A percentile compares a stretch with the other conserved stretches of the same genome.
phyloP scores from a whole-genome alignment of 352 stramenopile species.

The Phytophthora sp. region DNA sequence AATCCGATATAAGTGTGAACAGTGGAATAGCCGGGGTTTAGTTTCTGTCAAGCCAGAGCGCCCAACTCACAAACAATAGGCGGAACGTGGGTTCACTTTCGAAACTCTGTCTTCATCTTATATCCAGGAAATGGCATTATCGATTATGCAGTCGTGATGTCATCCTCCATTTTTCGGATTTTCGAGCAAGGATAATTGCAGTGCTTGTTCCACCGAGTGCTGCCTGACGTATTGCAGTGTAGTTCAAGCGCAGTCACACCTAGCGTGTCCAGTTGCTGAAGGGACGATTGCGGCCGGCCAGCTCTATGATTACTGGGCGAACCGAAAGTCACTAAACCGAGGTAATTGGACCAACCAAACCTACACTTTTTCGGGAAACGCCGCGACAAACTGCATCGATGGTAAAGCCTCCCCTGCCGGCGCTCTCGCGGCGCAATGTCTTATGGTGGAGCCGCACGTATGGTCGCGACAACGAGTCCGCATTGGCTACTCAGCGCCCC shows the following conservation, averaged over 20 bases:
- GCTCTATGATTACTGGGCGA: no score
- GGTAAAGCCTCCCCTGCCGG: background rate
- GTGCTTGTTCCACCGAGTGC: no score
- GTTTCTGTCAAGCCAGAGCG: background rate
- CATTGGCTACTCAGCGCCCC: background rate
- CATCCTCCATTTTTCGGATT: background rate
- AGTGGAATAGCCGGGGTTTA: conserved; percentile 6
- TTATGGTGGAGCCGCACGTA: conserved; percentile 40
- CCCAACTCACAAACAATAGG: background rate
- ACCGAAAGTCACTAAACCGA: conserved; percentile 19
- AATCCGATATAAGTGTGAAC: background rate
- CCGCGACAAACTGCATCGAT: background rate
- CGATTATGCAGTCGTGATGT: background rate
- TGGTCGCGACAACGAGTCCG: background rate
- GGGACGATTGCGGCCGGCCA: no score
- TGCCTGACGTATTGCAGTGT: no score
- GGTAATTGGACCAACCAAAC: background rate
- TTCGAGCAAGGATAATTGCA: background rate
- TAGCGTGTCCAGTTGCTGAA: conserved; percentile 14
- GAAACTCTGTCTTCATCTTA: conserved; percentile 17
- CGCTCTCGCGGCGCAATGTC: conserved; percentile 8
- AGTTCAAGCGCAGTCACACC: conserved; percentile 10
- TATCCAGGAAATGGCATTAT: conserved; percentile 1
- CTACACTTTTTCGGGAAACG: conserved; percentile 3
- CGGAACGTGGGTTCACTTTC: conserved; percentile 31